Base-by-base conservation (phyloP, 179 eudicot genomes). In the Silene noctiflora region DNA sequence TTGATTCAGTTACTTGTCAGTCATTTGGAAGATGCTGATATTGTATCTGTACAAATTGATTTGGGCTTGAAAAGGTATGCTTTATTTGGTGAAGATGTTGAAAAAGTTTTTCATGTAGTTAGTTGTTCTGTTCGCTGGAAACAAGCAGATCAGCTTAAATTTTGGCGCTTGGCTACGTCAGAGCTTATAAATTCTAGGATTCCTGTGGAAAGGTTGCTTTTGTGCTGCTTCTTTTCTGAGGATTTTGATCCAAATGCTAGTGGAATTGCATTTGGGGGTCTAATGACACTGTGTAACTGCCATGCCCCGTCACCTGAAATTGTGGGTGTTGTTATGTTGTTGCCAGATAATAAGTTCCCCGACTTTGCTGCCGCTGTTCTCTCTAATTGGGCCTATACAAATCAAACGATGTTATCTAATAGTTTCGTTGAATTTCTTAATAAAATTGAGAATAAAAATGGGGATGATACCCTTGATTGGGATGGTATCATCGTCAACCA, bases 271-370 rank as follows among this genome's bases (percentile, higher is more conserved):
- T 56, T 81, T 62, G 81, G 69, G 51, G 86, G 86, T 27, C 77
- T 83, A 66, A 74, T 76, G 68, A 77, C 31, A 31, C 72, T 83
- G 13, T 81, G 86, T 72, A 64, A 74, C 64, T 64, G 77, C 61
- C 77, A 71, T 76, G 64, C 77, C 70, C 88, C 88, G 24, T 78
- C 88, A 51, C 84, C 84, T 17, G 86, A 81, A 79, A 81, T 83
- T 76, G 86, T 85, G 22, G 83, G 83, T 44, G 81, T 81, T 64
- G 71, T 81, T n/a, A 64, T 85, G 84, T 81, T 83, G 73, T 70
- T 85, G 77, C 86, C 88, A 3, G 66, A 71, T 20, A 20, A 75
- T 25, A 78, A 78, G 46, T 70, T 83, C 76, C 80, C 84, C 10
- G 84, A 77, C 13, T 85, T 81, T 42, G 67, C 84, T 76, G 86